phyloP scores from a whole-genome alignment of 1,284 basidiomycete species.

The Boletus sp. region DNA sequence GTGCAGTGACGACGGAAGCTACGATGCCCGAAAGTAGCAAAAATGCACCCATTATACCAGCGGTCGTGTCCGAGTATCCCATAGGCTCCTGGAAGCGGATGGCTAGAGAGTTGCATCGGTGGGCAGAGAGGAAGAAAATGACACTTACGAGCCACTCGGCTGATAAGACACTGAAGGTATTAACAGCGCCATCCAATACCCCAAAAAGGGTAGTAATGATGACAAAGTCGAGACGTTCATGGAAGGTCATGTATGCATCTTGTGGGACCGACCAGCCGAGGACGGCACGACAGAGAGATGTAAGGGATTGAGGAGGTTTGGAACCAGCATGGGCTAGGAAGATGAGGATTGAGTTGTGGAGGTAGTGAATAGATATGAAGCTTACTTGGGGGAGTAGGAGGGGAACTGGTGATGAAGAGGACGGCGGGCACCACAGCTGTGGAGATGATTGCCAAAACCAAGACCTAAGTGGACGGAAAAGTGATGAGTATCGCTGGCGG shows the following conservation, averaged over 20 bases:
- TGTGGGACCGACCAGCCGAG: constrained; percentile 41
- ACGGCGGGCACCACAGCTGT: constrained; percentile 54
- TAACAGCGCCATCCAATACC: constrained; percentile 55
- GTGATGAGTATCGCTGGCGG: background rate
- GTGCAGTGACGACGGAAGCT: constrained; percentile 60
- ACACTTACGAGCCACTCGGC: constrained; percentile 59
- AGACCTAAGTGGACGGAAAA: constrained; percentile 43
- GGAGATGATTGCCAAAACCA: constrained; percentile 67
- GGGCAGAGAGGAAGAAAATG: background rate
- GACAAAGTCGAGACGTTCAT: constrained; percentile 65
- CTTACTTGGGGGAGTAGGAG: constrained; percentile 75
- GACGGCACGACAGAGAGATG: constrained; percentile 55
- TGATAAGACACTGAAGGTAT: constrained; percentile 59
- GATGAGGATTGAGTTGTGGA: background rate
- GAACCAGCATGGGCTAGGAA: constrained; percentile 61
- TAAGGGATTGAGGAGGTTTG: constrained; percentile 49
- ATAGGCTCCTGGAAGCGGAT: constrained; percentile 51
- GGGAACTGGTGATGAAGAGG: constrained; percentile 53
- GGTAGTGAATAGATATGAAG: background rate
- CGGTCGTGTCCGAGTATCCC: constrained; percentile 60
- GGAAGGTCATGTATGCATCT: constrained; percentile 52
- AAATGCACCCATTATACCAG: constrained; percentile 67
- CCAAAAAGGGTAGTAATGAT: constrained; percentile 61
- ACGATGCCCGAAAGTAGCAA: constrained; percentile 67
- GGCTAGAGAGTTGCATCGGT: background rate